Percentiles rank a stretch among this genome's conserved stretches.
Evolutionary conservation across 257 asterid genomes (phyloP).

Genomic region (Salvia hispanica): DNA sequence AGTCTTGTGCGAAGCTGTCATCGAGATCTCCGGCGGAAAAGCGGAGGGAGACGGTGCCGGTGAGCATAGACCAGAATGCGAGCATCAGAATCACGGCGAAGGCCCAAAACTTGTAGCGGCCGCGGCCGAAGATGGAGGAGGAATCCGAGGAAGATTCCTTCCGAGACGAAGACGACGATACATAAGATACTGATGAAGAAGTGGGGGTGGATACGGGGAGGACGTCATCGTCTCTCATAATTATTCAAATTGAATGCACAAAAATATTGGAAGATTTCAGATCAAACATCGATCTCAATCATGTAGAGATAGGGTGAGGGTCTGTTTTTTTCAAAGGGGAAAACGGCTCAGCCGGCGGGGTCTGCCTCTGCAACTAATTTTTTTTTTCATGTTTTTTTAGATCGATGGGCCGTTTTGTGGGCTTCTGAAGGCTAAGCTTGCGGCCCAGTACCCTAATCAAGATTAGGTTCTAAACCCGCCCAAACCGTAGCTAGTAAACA

Average conservation of each 20-base stretch:
- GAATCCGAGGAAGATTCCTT: slow-evolving; percentile 42
- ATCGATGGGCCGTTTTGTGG: background rate
- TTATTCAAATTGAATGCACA: background rate
- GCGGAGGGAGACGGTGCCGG: slow-evolving; percentile 81
- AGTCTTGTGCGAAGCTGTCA: slow-evolving; percentile 35
- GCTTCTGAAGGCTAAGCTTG: background rate
- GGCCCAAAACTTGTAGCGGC: slow-evolving; percentile 82
- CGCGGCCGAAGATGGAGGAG: slow-evolving; percentile 44
- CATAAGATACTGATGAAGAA: slow-evolving; percentile 33
- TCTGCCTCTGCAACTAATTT: slow-evolving; percentile 26
- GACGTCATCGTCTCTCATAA: slow-evolving; percentile 68
- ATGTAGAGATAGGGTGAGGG: slow-evolving; percentile 3
- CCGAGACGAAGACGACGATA: slow-evolving; percentile 34
- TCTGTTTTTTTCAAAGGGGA: slow-evolving; percentile 5
- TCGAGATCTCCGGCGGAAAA: slow-evolving; percentile 70
- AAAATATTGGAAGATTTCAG: slow-evolving; percentile 18
- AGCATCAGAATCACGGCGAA: slow-evolving; percentile 63
- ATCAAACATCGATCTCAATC: slow-evolving; percentile 33
- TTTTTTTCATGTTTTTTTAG: too few relatives aligned
- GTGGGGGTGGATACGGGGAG: slow-evolving; percentile 82
- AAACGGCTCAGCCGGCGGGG: slow-evolving; percentile 36
- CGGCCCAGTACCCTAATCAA: background rate
- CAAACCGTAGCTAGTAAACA: too few relatives aligned
- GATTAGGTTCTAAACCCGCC: background rate
- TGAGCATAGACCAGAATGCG: slow-evolving; percentile 90